phyloP scores from a whole-genome alignment of 768 basidiomycete species.

The Mycena metata region DNA sequence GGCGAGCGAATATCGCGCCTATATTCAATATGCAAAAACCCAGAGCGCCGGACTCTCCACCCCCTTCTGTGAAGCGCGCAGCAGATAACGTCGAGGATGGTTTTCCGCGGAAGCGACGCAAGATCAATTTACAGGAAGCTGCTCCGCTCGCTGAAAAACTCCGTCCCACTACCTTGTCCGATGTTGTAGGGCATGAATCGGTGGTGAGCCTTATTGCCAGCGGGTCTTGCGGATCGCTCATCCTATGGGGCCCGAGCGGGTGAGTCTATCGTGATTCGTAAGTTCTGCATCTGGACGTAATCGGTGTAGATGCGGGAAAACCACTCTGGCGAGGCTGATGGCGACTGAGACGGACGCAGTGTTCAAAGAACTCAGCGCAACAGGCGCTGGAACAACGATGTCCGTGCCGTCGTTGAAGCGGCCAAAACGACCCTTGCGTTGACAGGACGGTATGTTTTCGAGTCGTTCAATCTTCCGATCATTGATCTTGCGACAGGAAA shows the following conservation, averaged over 20 bases:
- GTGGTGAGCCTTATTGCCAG: slow-evolving; percentile 55
- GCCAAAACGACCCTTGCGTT: slow-evolving; percentile 75
- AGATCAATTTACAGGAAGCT: slow-evolving; percentile 48
- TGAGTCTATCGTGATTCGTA: slow-evolving; percentile 40
- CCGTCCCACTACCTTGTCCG: slow-evolving; percentile 71
- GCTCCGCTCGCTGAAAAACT: slow-evolving; percentile 80
- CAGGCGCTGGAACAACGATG: slow-evolving; percentile 74
- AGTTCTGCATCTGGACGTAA: slow-evolving; percentile 7
- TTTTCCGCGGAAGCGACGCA: slow-evolving; percentile 41
- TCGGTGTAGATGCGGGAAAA: slow-evolving; percentile 72
- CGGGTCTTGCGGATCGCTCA: slow-evolving; percentile 69
- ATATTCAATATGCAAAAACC: slow-evolving; percentile 43
- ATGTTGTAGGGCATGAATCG: slow-evolving; percentile 76
- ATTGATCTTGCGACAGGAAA: slow-evolving; percentile 55
- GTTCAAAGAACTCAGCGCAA: slow-evolving; percentile 87
- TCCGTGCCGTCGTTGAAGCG: slow-evolving; percentile 81
- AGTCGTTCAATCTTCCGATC: not conserved
- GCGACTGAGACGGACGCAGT: slow-evolving; percentile 69
- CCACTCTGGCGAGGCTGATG: slow-evolving; percentile 80
- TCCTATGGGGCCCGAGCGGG: slow-evolving; percentile 86
- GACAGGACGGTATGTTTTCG: slow-evolving; percentile 66
- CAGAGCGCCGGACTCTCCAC: slow-evolving; percentile 8
- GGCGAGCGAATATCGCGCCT: slow-evolving; percentile 28
- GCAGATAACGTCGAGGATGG: slow-evolving; percentile 24
- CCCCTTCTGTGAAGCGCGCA: slow-evolving; percentile 23